Evolutionary conservation across 176 grass and related monocot genomes (phyloP).

Genomic region (Saccharum officinarum): DNA sequence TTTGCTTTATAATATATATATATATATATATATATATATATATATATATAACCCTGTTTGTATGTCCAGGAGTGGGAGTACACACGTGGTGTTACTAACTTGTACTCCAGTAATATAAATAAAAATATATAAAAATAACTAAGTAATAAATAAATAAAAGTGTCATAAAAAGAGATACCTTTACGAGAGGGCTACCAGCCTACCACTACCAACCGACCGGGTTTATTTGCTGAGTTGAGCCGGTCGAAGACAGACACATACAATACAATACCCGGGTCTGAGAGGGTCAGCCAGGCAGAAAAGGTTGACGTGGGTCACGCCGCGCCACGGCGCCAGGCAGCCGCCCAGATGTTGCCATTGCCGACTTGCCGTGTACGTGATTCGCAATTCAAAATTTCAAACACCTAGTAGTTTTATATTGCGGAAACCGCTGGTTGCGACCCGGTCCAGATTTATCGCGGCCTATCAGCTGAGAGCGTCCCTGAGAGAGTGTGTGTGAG

Average conservation of each 20-base stretch:
- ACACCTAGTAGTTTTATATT: background rate
- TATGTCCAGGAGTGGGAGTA: too few species aligned
- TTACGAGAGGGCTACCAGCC: background rate
- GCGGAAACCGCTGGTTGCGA: background rate
- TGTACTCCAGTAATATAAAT: too few species aligned
- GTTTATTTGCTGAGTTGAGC: background rate
- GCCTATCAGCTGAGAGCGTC: too few species aligned
- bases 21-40: too few species aligned
- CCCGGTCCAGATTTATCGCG: background rate
- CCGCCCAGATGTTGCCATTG: background rate
- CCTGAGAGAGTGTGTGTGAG: too few species aligned
- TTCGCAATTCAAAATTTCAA: background rate
- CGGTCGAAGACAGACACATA: too few species aligned
- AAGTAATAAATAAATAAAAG: background rate
- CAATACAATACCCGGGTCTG: background rate
- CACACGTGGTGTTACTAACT: too few species aligned
- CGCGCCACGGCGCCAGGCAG: background rate
- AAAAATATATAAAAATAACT: background rate
- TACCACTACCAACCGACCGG: background rate
- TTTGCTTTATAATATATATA: too few species aligned
- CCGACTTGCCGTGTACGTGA: background rate
- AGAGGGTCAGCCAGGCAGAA: conserved; percentile 4
- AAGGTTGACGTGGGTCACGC: conserved; percentile 15
- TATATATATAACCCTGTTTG: too few species aligned
- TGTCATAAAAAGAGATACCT: background rate